Percentiles rank a stretch among this genome's conserved stretches.
Conservation (phyloP, 2,329 filamentous ascomycete species). For the Dactylonectria estremocensis region DNA sequence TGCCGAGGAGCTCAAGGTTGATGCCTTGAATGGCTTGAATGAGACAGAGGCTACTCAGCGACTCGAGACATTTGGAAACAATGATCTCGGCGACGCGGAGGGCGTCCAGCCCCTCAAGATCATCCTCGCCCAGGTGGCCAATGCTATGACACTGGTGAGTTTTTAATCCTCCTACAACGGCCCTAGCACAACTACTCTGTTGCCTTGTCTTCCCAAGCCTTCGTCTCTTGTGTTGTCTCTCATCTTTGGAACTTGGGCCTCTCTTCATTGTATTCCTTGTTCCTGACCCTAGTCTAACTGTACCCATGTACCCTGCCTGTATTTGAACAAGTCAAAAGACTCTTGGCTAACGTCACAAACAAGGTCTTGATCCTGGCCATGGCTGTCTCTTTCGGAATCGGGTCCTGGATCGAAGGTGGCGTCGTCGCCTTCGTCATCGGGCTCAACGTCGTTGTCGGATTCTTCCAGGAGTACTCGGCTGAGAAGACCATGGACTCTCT, state of each 20-base stretch:
- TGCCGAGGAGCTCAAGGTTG: conserved; percentile 66
- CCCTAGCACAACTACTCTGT: conserved; percentile 25
- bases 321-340: conserved; percentile 53
- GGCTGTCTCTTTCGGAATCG: conserved; percentile 70
- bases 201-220: conserved; percentile 55
- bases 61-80: conserved; percentile 69
- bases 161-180: not conserved
- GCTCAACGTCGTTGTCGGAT: conserved; percentile 71
- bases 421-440: conserved; percentile 72
- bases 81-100: conserved; percentile 65
- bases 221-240: conserved; percentile 37
- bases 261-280: too few species aligned
- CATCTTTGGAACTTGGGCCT: too few species aligned
- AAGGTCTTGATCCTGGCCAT: conserved; percentile 70
- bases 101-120: conserved; percentile 71
- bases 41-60: conserved; percentile 65
- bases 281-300: not conserved
- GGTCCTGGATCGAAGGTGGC: conserved; percentile 73
- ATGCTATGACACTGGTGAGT: conserved; percentile 77
- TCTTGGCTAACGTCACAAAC: conserved; percentile 35
- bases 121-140: conserved; percentile 75
- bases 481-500: conserved; percentile 67
- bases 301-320: not conserved
- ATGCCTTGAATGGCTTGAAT: conserved; percentile 69
- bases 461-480: conserved; percentile 62